Evolutionary conservation across 306 rosid genomes (phyloP), one percentile per base, ranked within the genome.

Genomic region (Purshia tridentata): DNA sequence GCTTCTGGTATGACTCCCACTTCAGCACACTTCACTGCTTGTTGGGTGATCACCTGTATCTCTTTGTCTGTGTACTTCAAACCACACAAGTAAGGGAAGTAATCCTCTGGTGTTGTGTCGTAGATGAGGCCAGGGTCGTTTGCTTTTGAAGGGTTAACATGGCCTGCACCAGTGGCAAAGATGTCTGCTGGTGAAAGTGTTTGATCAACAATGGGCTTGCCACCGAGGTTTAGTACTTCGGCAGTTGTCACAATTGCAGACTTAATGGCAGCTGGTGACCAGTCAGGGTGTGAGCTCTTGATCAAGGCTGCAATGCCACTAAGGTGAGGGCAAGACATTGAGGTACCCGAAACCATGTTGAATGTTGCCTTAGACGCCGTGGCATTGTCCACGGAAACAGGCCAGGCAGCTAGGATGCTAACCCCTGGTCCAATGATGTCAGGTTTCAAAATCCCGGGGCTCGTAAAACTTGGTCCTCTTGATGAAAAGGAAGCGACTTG

Each of bases 261-360:
- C 9, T 85, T 88, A 46, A 88, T 85, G 4, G 84, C 87, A 2
- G 88, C 92, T 0, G 87, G 87, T 4, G 88, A 88, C 92, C 83
- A 88, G 44, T 82, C 83, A 14, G 88, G 90, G 78, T 86, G 90
- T 45, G 88, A 77, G 67, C 76, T 80, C 75, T 76, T 81, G 66
- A 88, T 70, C 83, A 88, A 29, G 42, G 88, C 80, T 0, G 87
- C 87, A 9, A 86, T 75, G 72, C 90, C 87, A 53, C 84, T 68
- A 4, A 86, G 83, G 67, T 86, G 90, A 66, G 87, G 90, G 11
- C 87, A 83, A n/a, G 88, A 80, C 88, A 83, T 84, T 20, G 92
- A 88, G 40, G 88, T 88, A 10, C 88, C 85, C 1, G 84, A 80
- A 67, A 84, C 65, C 1, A 84, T 40, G 45, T 70, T 70, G 12